phyloP scores from a whole-genome alignment of 2,329 filamentous ascomycete genomes.

The Pseudogymnoascus sp. region DNA sequence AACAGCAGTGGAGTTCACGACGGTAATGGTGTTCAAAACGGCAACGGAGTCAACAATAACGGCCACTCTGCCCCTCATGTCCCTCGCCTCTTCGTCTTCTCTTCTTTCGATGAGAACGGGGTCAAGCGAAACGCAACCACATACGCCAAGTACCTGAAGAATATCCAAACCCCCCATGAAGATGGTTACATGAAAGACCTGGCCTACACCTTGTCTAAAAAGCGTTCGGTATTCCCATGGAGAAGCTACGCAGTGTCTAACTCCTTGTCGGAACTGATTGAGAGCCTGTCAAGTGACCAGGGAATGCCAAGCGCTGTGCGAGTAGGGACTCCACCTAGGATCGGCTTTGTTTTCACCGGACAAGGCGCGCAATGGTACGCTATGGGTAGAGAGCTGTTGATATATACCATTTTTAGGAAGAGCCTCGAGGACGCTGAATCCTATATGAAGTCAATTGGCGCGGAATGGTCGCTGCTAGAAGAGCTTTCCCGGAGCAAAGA shows the following conservation, averaged over 20 bases:
- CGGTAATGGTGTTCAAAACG: not conserved
- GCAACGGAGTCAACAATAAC: not conserved
- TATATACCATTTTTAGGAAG: not conserved
- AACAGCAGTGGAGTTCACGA: not conserved
- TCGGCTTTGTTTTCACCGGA: conserved; percentile 16
- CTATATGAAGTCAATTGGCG: not conserved
- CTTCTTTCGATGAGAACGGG: too few relatives aligned
- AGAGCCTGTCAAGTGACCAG: not conserved
- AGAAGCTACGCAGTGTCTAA: conserved; percentile 10
- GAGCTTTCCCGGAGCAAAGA: not conserved
- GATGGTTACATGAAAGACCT: conserved; percentile 9
- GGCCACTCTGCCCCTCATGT: not conserved
- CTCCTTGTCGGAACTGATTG: not conserved
- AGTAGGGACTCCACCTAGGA: conserved; percentile 10
- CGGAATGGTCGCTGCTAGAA: not conserved
- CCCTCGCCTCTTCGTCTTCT: too few relatives aligned
- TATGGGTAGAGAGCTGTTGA: conserved; percentile 18
- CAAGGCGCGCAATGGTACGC: conserved; percentile 22
- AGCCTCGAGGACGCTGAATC: not conserved
- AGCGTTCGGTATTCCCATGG: conserved; percentile 9
- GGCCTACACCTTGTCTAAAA: conserved; percentile 8
- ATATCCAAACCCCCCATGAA: too few relatives aligned
- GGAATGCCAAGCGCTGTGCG: not conserved
- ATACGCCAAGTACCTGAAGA: too few relatives aligned
- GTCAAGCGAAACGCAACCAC: too few relatives aligned